Evolutionary conservation across 306 rosid species (phyloP).

Genomic region (Carpinus viminea): DNA sequence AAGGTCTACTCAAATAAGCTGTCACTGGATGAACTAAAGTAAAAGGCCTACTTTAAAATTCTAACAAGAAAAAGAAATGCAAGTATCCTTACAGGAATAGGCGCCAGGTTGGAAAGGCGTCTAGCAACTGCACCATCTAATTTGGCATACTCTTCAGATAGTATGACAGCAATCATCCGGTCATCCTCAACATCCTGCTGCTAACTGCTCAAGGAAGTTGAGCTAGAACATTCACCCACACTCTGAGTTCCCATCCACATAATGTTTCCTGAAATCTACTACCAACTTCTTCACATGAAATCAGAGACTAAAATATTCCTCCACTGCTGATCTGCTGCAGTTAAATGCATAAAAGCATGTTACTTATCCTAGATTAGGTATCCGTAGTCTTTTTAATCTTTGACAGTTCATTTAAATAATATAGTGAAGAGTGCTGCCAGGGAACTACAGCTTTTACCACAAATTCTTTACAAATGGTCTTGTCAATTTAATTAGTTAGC

Average conservation of each 20-base stretch:
- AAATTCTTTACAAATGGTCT: no score
- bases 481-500: no score
- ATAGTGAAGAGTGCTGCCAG: background rate
- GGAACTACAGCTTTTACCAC: no score
- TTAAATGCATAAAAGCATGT: background rate
- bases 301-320: constrained; percentile 6
- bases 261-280: constrained; percentile 1
- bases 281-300: constrained; percentile 6
- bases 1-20: background rate
- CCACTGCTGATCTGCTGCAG: background rate
- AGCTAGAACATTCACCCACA: constrained; percentile 61
- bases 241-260: constrained; percentile 48
- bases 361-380: background rate
- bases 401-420: background rate
- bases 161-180: constrained; percentile 69
- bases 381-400: background rate
- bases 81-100: constrained; percentile 56
- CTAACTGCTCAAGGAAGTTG: constrained; percentile 60
- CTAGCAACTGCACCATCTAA: constrained; percentile 63
- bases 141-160: constrained; percentile 81
- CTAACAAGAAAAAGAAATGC: constrained; percentile 1
- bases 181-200: constrained; percentile 68
- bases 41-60: background rate
- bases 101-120: constrained; percentile 69
- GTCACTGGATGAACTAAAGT: background rate